These are phyloP conservation scores for Fusarium nelsonii DNA, from an alignment of 2,329 filamentous ascomycete species.

Conservation along the genomic window DNA sequence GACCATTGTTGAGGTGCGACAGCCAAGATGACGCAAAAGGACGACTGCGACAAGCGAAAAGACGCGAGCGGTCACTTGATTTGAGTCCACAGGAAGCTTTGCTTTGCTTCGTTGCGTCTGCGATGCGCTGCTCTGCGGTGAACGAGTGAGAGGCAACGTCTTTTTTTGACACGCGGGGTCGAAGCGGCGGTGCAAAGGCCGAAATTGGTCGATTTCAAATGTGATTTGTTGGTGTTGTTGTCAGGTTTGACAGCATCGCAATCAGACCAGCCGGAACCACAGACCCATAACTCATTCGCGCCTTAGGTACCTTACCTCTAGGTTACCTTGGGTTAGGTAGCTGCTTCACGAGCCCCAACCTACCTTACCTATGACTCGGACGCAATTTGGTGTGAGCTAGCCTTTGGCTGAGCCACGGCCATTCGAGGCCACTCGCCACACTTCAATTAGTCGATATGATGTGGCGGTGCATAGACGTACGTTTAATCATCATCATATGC, in stretches of 20 bases:
- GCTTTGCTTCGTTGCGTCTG: not conserved
- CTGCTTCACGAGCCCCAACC: slow-evolving; percentile 1
- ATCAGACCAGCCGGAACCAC: slow-evolving; percentile 38
- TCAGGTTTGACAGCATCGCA: slow-evolving; percentile 42
- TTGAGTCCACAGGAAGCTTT: not conserved
- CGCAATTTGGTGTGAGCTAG: slow-evolving; percentile 19
- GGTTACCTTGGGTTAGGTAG: slow-evolving; percentile 4
- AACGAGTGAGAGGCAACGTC: slow-evolving; percentile 20
- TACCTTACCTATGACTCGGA: not conserved
- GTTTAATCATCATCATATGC: not conserved
- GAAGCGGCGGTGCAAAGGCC: slow-evolving; percentile 26
- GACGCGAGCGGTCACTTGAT: slow-evolving; percentile 41
- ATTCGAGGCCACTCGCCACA: slow-evolving; percentile 17
- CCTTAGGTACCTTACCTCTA: slow-evolving; percentile 32
- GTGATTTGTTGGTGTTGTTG: slow-evolving; percentile 40
- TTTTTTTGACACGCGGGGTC: slow-evolving; percentile 33
- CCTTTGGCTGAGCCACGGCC: slow-evolving; percentile 28
- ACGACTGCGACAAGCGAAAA: slow-evolving; percentile 47
- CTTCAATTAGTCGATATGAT: not conserved
- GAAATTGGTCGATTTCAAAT: slow-evolving; percentile 15
- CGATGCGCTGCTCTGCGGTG: not conserved
- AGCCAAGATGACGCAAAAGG: slow-evolving; percentile 43
- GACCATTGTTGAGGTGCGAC: slow-evolving; percentile 50
- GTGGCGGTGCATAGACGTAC: slow-evolving; percentile 40
- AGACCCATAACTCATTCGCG: slow-evolving; percentile 40